These are phyloP conservation scores for Immersiporthe knoxdaviesiana DNA, from an alignment of 2,329 filamentous ascomycete species.

Conservation along the genomic window DNA sequence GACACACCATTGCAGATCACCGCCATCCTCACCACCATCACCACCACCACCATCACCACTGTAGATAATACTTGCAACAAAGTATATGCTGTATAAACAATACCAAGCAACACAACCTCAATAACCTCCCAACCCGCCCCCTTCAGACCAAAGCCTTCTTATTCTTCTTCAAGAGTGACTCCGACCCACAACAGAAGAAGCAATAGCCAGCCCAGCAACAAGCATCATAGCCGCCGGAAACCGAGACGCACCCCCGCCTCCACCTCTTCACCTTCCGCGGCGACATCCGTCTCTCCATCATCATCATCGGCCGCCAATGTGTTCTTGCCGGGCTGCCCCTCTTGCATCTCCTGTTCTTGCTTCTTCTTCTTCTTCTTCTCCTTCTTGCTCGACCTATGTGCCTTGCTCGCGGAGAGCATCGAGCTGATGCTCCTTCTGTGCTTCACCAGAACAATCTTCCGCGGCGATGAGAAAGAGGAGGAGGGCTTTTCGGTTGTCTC, in stretches of 20 bases:
- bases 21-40: too few species aligned
- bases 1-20: too few species aligned
- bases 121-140: background rate
- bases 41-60: too few species aligned
- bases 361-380: slow-evolving; percentile 25
- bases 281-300: background rate
- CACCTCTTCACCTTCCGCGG: background rate
- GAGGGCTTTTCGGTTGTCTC: background rate
- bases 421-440: slow-evolving; percentile 25
- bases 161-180: slow-evolving; percentile 6
- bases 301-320: background rate
- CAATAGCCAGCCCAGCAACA: slow-evolving; percentile 37
- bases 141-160: background rate
- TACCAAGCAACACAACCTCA: background rate
- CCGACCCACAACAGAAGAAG: slow-evolving; percentile 33
- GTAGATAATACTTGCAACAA: background rate
- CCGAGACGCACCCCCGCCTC: slow-evolving; percentile 9
- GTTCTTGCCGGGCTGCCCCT: slow-evolving; percentile 9
- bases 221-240: slow-evolving; percentile 38
- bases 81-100: background rate
- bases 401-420: slow-evolving; percentile 19
- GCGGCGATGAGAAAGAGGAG: slow-evolving; percentile 3
- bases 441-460: slow-evolving; percentile 18
- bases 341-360: slow-evolving; percentile 5
- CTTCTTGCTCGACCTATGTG: slow-evolving; percentile 21